Evolutionary conservation across 2,329 filamentous ascomycete species (phyloP).

Genomic region (Exophiala dermatitidis): DNA sequence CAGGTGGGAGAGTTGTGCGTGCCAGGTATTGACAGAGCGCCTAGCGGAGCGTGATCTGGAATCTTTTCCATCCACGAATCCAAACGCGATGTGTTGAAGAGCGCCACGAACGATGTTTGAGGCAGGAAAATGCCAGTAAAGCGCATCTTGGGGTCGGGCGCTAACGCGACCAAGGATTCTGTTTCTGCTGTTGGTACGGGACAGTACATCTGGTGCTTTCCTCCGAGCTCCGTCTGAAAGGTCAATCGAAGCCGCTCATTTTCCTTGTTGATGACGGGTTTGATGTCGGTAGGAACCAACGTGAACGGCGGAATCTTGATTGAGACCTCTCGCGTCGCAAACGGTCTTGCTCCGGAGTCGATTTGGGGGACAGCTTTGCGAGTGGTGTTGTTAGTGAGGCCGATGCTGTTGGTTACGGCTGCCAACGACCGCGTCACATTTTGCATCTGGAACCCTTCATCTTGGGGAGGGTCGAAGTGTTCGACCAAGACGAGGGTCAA

Average conservation of each 20-base stretch:
- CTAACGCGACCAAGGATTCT: constrained; percentile 52
- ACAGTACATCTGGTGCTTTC: constrained; percentile 65
- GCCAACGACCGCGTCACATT: constrained; percentile 32
- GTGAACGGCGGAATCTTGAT: constrained; percentile 63
- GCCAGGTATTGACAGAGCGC: constrained; percentile 80
- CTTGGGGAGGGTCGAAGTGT: constrained; percentile 53
- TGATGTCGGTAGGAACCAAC: constrained; percentile 56
- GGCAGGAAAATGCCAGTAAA: constrained; percentile 62
- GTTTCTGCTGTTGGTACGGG: constrained; percentile 55
- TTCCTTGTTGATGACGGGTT: constrained; percentile 48
- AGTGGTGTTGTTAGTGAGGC: constrained; percentile 38
- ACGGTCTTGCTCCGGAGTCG: constrained; percentile 52
- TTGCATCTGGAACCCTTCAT: constrained; percentile 28
- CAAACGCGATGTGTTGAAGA: constrained; percentile 66
- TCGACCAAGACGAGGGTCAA: constrained; percentile 67
- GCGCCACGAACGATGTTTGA: constrained; percentile 46
- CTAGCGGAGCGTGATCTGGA: constrained; percentile 63
- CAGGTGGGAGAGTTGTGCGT: constrained; percentile 91
- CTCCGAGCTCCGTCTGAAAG: constrained; percentile 55
- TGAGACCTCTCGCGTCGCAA: constrained; percentile 55
- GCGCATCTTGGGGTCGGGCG: constrained; percentile 45
- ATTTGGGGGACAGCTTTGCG: constrained; percentile 40
- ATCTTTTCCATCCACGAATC: constrained; percentile 75
- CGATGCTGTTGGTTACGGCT: constrained; percentile 44
- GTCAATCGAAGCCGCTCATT: constrained; percentile 67